A percentile compares a stretch with the other conserved stretches of the same genome.
Evolutionary conservation across 228 moss, liverwort and hornwort genomes (phyloP).

Genomic region (Sphagnum fallax): DNA sequence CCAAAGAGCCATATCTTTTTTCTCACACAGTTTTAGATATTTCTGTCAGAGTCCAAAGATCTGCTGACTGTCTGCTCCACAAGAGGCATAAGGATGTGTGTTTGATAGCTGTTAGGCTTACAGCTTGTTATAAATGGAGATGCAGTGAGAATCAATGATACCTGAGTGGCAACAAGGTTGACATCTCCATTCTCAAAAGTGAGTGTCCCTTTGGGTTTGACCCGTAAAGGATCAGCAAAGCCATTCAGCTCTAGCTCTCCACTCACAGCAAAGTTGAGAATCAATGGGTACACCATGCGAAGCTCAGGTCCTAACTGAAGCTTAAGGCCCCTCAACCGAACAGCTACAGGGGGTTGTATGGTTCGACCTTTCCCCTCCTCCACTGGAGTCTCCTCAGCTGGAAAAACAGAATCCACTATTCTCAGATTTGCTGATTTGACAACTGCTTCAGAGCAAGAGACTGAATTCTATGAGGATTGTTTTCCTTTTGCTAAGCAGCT

Average conservation of each 20-base stretch:
- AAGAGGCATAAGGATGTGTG: too few species aligned
- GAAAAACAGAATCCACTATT: not conserved
- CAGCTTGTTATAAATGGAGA: too few species aligned
- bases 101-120: too few species aligned
- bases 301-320: conserved; percentile 90
- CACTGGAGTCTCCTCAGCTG: conserved; percentile 27
- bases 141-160: conserved; percentile 4
- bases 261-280: conserved; percentile 96
- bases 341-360: conserved; percentile 58
- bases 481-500: too few species aligned
- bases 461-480: too few species aligned
- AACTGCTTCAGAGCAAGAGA: too few species aligned
- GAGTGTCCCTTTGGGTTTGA: conserved; percentile 88
- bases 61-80: too few species aligned
- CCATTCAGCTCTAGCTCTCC: conserved; percentile 96
- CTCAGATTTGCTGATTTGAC: too few species aligned
- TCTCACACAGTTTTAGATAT: too few species aligned
- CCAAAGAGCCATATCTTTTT: too few species aligned
- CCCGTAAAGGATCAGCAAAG: conserved; percentile 73
- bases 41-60: too few species aligned
- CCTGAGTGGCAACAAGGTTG: conserved; percentile 98
- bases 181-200: conserved; percentile 99
- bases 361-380: conserved; percentile 34
- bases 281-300: conserved; percentile 97
- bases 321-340: conserved; percentile 71